phyloP scores from a whole-genome alignment of 148 eudicot species.

The Polygonum aviculare region DNA sequence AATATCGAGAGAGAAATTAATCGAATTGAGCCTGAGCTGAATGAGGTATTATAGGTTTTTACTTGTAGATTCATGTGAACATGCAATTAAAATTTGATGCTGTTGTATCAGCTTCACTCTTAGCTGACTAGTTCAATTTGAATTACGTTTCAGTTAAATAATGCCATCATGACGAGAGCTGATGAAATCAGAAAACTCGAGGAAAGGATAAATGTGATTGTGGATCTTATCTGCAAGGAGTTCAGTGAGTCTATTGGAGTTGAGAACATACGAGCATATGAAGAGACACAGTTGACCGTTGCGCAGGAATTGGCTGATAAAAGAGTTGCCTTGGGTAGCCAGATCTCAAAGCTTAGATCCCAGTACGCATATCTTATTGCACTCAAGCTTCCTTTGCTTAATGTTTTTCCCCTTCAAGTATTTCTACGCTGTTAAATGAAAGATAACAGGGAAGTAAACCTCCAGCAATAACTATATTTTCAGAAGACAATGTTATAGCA shows the following conservation, averaged over 20 bases:
- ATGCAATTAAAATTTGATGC: not conserved
- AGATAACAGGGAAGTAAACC: not conserved
- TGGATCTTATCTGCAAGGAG: slow-evolving; percentile 67
- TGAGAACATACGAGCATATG: slow-evolving; percentile 82
- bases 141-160: slow-evolving; percentile 44
- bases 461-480: not conserved
- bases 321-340: slow-evolving; percentile 68
- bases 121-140: slow-evolving; percentile 11
- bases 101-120: not conserved
- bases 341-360: slow-evolving; percentile 84
- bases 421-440: slow-evolving; percentile 1
- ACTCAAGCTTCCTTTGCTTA: not conserved
- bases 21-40: slow-evolving; percentile 57
- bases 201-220: slow-evolving; percentile 71
- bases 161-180: slow-evolving; percentile 38
- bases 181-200: slow-evolving; percentile 56
- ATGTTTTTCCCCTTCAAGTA: not conserved
- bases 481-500: not conserved
- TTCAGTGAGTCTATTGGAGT: slow-evolving; percentile 88
- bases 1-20: slow-evolving; percentile 53
- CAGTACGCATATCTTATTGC: slow-evolving; percentile 53
- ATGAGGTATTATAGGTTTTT: slow-evolving; percentile 32
- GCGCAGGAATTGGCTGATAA: slow-evolving; percentile 70
- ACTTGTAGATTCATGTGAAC: slow-evolving; percentile 1
- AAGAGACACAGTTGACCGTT: slow-evolving; percentile 84